Evolutionary conservation across 2,329 filamentous ascomycete genomes (phyloP).

Genomic region (Drechslerella coelobrocha): DNA sequence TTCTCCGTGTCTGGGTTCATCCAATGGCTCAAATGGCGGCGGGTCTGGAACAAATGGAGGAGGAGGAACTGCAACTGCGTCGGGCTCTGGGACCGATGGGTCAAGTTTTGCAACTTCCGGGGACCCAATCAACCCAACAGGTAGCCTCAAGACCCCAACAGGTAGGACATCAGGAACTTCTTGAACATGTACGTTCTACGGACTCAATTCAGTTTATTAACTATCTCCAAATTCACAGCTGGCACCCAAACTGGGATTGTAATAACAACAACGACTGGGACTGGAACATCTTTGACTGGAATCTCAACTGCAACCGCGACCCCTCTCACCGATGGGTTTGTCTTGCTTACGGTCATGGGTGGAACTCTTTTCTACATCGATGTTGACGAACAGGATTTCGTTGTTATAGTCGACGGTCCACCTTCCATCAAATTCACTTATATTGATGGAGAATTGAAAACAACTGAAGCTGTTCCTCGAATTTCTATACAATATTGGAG

Average conservation of each 20-base stretch:
- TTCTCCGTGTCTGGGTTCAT: no score
- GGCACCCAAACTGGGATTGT: background rate
- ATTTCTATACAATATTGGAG: background rate
- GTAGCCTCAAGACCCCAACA: background rate
- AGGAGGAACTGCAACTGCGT: background rate
- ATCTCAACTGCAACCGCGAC: background rate
- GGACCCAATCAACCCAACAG: no score
- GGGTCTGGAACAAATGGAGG: background rate
- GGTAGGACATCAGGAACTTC: background rate
- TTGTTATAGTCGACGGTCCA: background rate
- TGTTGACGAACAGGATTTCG: conserved; percentile 3
- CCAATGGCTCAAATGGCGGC: background rate
- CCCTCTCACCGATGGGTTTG: background rate
- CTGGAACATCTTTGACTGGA: background rate
- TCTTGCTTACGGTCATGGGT: background rate
- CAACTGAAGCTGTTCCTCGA: background rate
- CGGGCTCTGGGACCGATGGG: background rate
- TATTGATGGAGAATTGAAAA: background rate
- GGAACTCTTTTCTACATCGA: background rate
- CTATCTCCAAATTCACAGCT: no score
- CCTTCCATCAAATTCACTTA: background rate
- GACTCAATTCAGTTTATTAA: no score
- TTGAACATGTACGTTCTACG: background rate
- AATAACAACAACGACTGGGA: background rate
- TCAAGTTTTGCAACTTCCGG: no score